Percentiles rank a stretch among this genome's conserved stretches.
These are phyloP conservation scores for Aspergillaceae sp. DNA, from an alignment of 2,329 filamentous ascomycete species.

Conservation along the genomic window DNA sequence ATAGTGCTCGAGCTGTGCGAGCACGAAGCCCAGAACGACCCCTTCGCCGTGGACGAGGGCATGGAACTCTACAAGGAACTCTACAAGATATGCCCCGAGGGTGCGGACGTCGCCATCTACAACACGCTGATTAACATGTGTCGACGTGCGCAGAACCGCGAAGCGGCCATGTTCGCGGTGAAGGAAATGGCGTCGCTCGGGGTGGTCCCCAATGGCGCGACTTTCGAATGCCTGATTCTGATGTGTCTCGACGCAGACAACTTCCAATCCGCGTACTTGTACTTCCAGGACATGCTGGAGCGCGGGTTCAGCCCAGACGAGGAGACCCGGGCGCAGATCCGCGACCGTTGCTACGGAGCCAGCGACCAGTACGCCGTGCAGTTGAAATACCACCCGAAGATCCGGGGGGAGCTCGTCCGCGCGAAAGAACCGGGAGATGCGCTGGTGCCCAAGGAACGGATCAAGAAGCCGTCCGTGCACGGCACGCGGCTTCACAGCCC, in stretches of 20 bases:
- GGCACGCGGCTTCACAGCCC: not conserved
- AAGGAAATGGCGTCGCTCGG: constrained; percentile 52
- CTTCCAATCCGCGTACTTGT: constrained; percentile 30
- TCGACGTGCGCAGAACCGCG: constrained; percentile 37
- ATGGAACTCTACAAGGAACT: constrained; percentile 55
- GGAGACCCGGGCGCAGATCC: constrained; percentile 19
- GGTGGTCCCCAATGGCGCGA: constrained; percentile 47
- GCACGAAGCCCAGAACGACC: constrained; percentile 25
- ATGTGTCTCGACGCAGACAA: constrained; percentile 42
- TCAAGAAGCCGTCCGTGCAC: not conserved
- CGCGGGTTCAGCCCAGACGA: constrained; percentile 20
- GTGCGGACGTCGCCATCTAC: constrained; percentile 45
- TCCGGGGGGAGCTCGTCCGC: constrained; percentile 9
- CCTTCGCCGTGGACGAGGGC: constrained; percentile 39
- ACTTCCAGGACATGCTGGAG: constrained; percentile 29
- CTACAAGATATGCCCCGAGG: constrained; percentile 41
- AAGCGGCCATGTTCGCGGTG: constrained; percentile 53
- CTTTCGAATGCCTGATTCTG: constrained; percentile 55
- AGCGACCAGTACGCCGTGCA: constrained; percentile 22
- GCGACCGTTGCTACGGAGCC: constrained; percentile 18
- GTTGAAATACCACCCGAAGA: constrained; percentile 22
- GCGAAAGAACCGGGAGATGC: constrained; percentile 1
- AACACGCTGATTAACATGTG: constrained; percentile 51
- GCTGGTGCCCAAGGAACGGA: not conserved
- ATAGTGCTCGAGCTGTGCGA: constrained; percentile 46